Conservation (phyloP, 148 eudicot species). For the Rhododendron williamsianum region DNA sequence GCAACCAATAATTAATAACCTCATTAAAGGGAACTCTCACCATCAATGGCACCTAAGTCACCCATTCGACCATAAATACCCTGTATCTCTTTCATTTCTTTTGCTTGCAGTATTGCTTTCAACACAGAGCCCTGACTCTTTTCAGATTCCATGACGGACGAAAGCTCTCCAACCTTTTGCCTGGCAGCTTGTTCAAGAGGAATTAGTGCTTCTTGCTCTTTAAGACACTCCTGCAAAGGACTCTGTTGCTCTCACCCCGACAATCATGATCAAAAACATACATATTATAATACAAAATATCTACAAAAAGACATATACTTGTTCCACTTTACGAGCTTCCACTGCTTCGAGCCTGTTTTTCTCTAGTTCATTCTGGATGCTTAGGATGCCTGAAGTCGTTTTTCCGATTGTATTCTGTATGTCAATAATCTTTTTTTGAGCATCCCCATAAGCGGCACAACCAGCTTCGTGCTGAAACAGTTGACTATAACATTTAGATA, state of each 20-base stretch:
- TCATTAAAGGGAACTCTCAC: slow-evolving; percentile 27
- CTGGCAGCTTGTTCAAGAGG: slow-evolving; percentile 86
- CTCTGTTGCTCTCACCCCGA: neutral
- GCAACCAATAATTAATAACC: neutral
- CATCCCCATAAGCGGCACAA: slow-evolving; percentile 65
- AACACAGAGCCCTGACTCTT: slow-evolving; percentile 92
- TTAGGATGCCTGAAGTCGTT: slow-evolving; percentile 42
- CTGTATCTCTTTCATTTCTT: slow-evolving; percentile 59
- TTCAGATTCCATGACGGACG: slow-evolving; percentile 75
- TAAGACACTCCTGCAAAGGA: slow-evolving; percentile 54
- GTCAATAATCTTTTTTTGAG: slow-evolving; percentile 66
- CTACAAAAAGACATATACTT: slow-evolving; percentile 35
- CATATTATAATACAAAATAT: neutral
- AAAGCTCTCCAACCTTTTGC: slow-evolving; percentile 78
- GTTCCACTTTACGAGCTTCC: slow-evolving; percentile 68
- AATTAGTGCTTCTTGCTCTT: slow-evolving; percentile 69
- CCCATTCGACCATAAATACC: slow-evolving; percentile 99
- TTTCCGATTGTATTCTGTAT: slow-evolving; percentile 41
- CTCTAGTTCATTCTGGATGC: slow-evolving; percentile 45
- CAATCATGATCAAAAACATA: slow-evolving; percentile 10
- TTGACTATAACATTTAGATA: slow-evolving; percentile 1
- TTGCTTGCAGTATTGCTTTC: slow-evolving; percentile 81
- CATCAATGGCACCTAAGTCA: slow-evolving; percentile 94
- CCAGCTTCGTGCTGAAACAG: slow-evolving; percentile 76
- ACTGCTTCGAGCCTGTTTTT: slow-evolving; percentile 52